Evolutionary conservation across 169 alveolate genomes (phyloP).

Genomic region (Plasmodium inui): DNA sequence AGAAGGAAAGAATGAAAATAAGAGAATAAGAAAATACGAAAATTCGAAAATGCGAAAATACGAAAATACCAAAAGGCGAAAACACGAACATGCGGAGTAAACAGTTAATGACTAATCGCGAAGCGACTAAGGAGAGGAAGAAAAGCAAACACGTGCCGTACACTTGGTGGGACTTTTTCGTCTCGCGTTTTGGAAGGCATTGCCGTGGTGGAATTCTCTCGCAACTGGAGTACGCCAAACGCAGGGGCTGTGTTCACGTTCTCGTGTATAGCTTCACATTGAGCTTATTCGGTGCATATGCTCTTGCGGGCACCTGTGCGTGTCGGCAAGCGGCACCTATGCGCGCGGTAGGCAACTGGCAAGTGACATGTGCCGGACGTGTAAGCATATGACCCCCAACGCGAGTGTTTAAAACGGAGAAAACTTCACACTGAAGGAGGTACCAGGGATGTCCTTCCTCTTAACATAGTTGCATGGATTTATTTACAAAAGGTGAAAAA

Average conservation of each 20-base stretch:
- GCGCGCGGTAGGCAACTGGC: neutral
- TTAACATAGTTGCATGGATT: neutral
- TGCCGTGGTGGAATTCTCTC: neutral
- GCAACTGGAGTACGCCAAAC: neutral
- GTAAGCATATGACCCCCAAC: neutral
- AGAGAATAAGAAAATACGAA: neutral
- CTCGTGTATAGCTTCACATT: neutral
- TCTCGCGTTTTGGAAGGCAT: neutral
- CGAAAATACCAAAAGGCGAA: neutral
- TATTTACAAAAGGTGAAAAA: conserved; percentile 8
- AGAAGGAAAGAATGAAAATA: neutral
- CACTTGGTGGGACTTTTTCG: neutral
- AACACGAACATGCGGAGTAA: neutral
- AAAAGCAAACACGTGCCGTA: neutral
- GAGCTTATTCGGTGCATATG: neutral
- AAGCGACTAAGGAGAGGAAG: neutral
- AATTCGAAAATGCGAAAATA: neutral
- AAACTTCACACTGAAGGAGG: conserved; percentile 7
- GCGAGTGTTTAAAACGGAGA: neutral
- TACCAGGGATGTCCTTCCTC: neutral
- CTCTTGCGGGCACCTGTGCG: neutral
- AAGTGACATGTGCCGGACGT: neutral
- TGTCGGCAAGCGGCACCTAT: neutral
- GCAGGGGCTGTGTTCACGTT: neutral
- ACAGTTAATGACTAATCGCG: neutral